These are phyloP conservation scores for Hypholoma sublateritium DNA, from an alignment of 768 basidiomycete species.

Conservation along the genomic window DNA sequence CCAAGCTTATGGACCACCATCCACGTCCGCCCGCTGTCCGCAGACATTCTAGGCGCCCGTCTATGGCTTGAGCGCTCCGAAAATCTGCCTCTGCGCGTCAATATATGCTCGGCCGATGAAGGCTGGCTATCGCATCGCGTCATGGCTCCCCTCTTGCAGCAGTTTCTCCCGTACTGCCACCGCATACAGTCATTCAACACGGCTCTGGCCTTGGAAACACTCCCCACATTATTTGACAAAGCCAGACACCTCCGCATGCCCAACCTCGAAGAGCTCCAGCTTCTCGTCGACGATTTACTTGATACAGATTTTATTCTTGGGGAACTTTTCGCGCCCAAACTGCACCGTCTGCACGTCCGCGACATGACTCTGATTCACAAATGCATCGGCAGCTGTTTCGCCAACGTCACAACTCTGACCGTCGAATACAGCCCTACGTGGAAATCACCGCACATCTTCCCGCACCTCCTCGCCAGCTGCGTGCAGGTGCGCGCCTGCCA, in stretches of 20 bases:
- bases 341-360: conserved; percentile 16
- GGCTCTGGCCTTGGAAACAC: conserved; percentile 13
- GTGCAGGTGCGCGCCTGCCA: conserved; percentile 14
- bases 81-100: conserved; percentile 17
- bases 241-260: conserved; percentile 11
- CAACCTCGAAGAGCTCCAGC: conserved; percentile 5
- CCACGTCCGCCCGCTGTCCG: conserved; percentile 11
- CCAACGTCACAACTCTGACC: conserved; percentile 7
- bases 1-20: conserved; percentile 19
- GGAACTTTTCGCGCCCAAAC: conserved; percentile 11
- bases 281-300: conserved; percentile 13
- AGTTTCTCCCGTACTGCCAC: conserved; percentile 12
- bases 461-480: conserved; percentile 16
- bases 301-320: conserved; percentile 7
- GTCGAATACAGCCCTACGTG: conserved; percentile 13
- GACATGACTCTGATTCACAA: conserved; percentile 20
- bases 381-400: conserved; percentile 5
- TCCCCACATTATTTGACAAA: conserved; percentile 12
- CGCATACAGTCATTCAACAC: conserved; percentile 15
- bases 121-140: conserved; percentile 6
- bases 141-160: conserved; percentile 10
- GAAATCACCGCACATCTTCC: conserved; percentile 16
- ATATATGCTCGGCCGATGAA: conserved; percentile 9
- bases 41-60: conserved; percentile 5
- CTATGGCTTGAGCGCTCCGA: conserved; percentile 17